Evolutionary conservation across 148 eudicot species (phyloP).

Genomic region (Silene latifolia): DNA sequence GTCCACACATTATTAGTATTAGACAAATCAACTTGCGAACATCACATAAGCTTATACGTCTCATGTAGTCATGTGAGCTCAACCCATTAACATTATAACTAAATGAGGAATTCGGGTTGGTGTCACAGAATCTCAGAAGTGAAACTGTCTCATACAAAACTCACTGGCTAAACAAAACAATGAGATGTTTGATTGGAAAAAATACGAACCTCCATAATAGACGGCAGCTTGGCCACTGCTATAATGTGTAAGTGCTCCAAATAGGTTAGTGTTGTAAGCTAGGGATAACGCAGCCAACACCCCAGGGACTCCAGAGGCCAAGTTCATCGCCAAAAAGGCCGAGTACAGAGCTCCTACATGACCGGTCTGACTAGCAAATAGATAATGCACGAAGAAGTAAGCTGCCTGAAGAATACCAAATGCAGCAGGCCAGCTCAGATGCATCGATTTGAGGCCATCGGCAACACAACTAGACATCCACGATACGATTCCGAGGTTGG

Average conservation of each 20-base stretch:
- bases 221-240: constrained; percentile 99
- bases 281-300: constrained; percentile 72
- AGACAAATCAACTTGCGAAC: too few relatives aligned
- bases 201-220: constrained; percentile 74
- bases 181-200: constrained; percentile 7
- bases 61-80: too few relatives aligned
- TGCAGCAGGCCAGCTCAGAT: constrained; percentile 92
- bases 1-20: too few relatives aligned
- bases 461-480: constrained; percentile 94
- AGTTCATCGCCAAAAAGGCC: constrained; percentile 85
- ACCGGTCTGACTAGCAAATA: constrained; percentile 94
- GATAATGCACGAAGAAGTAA: constrained; percentile 86
- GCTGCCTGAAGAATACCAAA: constrained; percentile 83
- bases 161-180: not conserved
- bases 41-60: too few relatives aligned
- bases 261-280: constrained; percentile 83
- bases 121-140: too few relatives aligned
- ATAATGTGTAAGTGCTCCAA: constrained; percentile 89
- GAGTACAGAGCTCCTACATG: constrained; percentile 96
- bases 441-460: constrained; percentile 51
- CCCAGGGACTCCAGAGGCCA: constrained; percentile 94
- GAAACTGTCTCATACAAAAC: too few relatives aligned
- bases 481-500: constrained; percentile 75
- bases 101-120: too few relatives aligned
- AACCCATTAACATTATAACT: too few relatives aligned